Conservation (phyloP, 768 basidiomycete species). For the Podaxis rugospora region DNA sequence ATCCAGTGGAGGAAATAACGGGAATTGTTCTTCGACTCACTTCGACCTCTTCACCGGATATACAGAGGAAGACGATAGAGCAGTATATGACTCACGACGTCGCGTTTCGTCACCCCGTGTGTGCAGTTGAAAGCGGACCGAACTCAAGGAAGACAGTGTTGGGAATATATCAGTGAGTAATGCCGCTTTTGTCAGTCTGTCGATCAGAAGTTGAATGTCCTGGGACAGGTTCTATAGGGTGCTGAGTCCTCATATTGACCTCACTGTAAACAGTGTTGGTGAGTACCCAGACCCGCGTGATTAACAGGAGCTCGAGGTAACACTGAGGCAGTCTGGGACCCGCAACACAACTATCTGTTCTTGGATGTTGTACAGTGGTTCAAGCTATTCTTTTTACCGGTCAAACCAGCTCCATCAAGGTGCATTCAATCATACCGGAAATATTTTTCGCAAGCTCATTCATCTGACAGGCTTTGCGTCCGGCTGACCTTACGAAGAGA, state of each 20-base stretch:
- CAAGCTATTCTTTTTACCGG: slow-evolving; percentile 43
- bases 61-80: slow-evolving; percentile 41
- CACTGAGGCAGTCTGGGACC: slow-evolving; percentile 42
- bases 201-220: background rate
- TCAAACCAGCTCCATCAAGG: slow-evolving; percentile 43
- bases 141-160: slow-evolving; percentile 52
- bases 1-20: slow-evolving; percentile 47
- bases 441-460: background rate
- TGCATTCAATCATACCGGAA: slow-evolving; percentile 19
- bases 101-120: slow-evolving; percentile 56
- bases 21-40: slow-evolving; percentile 41
- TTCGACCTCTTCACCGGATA: slow-evolving; percentile 42
- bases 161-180: slow-evolving; percentile 51
- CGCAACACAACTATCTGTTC: slow-evolving; percentile 32
- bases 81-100: slow-evolving; percentile 54
- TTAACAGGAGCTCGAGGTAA: background rate
- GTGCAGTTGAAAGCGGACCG: slow-evolving; percentile 39
- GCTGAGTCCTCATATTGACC: slow-evolving; percentile 45
- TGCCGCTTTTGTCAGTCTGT: background rate
- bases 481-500: slow-evolving; percentile 46
- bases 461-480: slow-evolving; percentile 36
- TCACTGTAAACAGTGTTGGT: slow-evolving; percentile 41
- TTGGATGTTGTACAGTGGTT: slow-evolving; percentile 55
- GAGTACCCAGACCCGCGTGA: slow-evolving; percentile 15
- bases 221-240: slow-evolving; percentile 56